Evolutionary conservation across 139 green algal genomes (phyloP), one percentile per base, ranked within the genome.

Genomic region (Monoraphidium neglectum): DNA sequence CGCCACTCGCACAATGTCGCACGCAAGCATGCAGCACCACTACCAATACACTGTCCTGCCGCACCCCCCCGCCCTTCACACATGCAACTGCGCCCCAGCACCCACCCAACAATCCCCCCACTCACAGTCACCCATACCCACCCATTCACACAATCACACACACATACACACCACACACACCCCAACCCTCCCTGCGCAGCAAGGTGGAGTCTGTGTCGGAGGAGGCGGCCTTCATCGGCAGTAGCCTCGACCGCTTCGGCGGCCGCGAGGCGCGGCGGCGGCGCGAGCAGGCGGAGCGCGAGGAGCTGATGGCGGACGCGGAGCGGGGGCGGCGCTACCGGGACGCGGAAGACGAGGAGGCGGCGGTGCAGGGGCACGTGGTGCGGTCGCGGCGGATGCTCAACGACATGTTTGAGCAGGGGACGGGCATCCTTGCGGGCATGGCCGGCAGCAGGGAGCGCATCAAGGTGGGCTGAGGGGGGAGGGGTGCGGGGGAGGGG

Each of bases 191-290:
- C 57, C 28, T 16, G n/a, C 53, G 57, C 83, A 93, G 89, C 23
- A 96, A 96, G 77, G 92, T 97, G 60, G 90, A 97, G 81, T 87
- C 94, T 74, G 83, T 97, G 4, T 64, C 76, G 3, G 93, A 96
- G 74, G 93, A 97, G 77, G 74, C 85, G n/a, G 84, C 92, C 67
- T 53, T 81, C 0, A 71, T 97, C 38, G 56, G 65, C 2, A 2
- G 37, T 0, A 79, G 84, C 1, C 30, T 95, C 23, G 80, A 90
- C 38, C 74, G 80, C 18, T 80, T 82, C 40, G 60, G 43, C 18
- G 72, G 75, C 38, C 74, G 85, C 65, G 69, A 82, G 61, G 70
- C 72, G 49, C 38, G 61, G 4, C 65, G 77, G 49, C 72, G 51
- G 33, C 66, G 28, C 8, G 89, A 95, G 73, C 79, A 76, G 35